Evolutionary conservation across 179 eudicot genomes (phyloP), one percentile per base, ranked within the genome.

Genomic region (Gypsophila paniculata): DNA sequence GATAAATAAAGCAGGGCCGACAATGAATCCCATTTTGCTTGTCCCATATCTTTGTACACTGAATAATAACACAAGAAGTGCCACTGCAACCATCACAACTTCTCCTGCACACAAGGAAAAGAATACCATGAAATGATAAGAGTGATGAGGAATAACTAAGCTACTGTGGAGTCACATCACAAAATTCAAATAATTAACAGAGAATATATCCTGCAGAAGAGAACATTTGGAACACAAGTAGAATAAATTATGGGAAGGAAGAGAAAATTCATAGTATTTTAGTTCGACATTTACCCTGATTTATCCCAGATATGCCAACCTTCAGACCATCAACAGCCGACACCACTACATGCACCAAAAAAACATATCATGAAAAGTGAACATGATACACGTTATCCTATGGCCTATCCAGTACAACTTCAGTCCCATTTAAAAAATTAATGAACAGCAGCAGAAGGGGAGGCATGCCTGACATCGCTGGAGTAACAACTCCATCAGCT

Each of bases 401-500:
- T 70, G 61, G 72, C 26, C 61, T 4, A 53, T n/a, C 34, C 6
- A 21, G 25, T 51, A 23, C 26, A 0, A 51, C 46, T n/a, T 1
- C 38, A 8, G 58, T 65, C 53, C 26, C 44, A 23, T 11, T 19
- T 18, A 57, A 29, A 36, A 68, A 44, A 9, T 42, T 42, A 65
- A 42, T 15, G 75, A 65, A 58, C 32, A 42, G 19, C 23, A 66
- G 58, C n/a, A 73, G 7, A 54, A 77, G 36, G 36, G 29, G 32
- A 9, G 69, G 72, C 22, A 66, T 59, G 91, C 99, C 99, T 88
- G 99, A 91, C 91, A 94, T 94, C 57, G 97, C 99, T 26, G 99
- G 99, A 25, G 99, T 94, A 58, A 94, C 95, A 70, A 94, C 92
- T 64, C 96, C 97, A 75, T 90, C 97, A 61, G 96, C 99, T 71